Conservation (phyloP, 2,329 filamentous ascomycete species). For the Thyridium curvatum region DNA sequence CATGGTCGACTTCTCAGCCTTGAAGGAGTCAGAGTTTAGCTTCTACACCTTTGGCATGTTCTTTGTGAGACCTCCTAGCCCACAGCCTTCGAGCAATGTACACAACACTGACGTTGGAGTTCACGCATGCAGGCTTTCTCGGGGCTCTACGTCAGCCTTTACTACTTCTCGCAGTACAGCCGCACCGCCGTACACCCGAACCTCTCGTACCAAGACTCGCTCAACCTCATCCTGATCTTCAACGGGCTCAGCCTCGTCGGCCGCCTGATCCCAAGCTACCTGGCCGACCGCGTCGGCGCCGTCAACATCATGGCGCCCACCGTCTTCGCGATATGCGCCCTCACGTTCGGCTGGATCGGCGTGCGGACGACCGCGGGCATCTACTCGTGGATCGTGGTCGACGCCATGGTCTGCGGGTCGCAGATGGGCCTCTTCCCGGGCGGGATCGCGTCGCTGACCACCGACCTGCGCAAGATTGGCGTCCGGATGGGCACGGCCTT, state of each 20-base stretch:
- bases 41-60: constrained; percentile 34
- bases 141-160: constrained; percentile 39
- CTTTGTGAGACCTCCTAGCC: constrained; percentile 14
- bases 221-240: constrained; percentile 44
- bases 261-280: constrained; percentile 36
- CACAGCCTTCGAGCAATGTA: neutral
- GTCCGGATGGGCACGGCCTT: constrained; percentile 53
- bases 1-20: constrained; percentile 29
- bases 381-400: constrained; percentile 43
- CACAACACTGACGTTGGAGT: no score
- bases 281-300: constrained; percentile 43
- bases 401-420: constrained; percentile 41
- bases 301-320: constrained; percentile 44
- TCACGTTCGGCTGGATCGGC: constrained; percentile 34
- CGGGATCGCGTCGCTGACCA: constrained; percentile 40
- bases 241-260: constrained; percentile 45
- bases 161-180: constrained; percentile 31
- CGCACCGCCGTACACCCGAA: constrained; percentile 8
- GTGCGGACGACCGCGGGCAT: constrained; percentile 33
- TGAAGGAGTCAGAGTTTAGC: constrained; percentile 29
- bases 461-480: constrained; percentile 44
- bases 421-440: constrained; percentile 48
- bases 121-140: neutral
- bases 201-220: constrained; percentile 23
- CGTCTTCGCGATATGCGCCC: constrained; percentile 26